Conservation (phyloP, 495 filamentous ascomycete genomes). For the Annulohypoxylon maeteangense region DNA sequence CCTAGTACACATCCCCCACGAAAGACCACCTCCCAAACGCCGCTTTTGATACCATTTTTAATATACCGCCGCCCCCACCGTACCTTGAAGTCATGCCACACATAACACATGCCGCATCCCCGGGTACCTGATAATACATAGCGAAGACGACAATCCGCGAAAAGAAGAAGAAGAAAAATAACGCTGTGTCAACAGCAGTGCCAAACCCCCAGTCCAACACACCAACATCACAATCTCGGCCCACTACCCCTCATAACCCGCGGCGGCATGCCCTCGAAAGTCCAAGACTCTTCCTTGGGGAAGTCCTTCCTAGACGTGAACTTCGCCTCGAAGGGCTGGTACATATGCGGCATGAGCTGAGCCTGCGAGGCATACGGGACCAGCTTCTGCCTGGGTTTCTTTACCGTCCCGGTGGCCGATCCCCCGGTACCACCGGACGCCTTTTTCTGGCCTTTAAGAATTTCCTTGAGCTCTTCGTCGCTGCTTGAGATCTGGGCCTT, state of each 20-base stretch:
- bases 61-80: slow-evolving; percentile 3
- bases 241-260: neutral
- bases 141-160: no score
- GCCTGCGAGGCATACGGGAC: slow-evolving; percentile 45
- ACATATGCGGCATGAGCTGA: slow-evolving; percentile 45
- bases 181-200: neutral
- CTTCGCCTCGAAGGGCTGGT: slow-evolving; percentile 41
- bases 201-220: neutral
- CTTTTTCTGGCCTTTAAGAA: slow-evolving; percentile 69
- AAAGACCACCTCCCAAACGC: slow-evolving; percentile 7
- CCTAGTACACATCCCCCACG: no score
- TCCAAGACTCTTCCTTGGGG: slow-evolving; percentile 21
- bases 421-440: neutral
- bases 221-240: neutral
- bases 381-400: slow-evolving; percentile 34
- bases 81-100: neutral
- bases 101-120: neutral
- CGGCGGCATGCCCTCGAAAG: slow-evolving; percentile 41
- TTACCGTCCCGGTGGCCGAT: neutral
- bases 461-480: slow-evolving; percentile 76
- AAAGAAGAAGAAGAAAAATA: slow-evolving; percentile 6
- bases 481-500: slow-evolving; percentile 84
- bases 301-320: slow-evolving; percentile 32
- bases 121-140: slow-evolving; percentile 17
- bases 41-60: slow-evolving; percentile 27